Percentiles rank a stretch among this genome's conserved stretches.
Conservation (phyloP, 2,329 filamentous ascomycete genomes). For the Diaporthe australafricana region DNA sequence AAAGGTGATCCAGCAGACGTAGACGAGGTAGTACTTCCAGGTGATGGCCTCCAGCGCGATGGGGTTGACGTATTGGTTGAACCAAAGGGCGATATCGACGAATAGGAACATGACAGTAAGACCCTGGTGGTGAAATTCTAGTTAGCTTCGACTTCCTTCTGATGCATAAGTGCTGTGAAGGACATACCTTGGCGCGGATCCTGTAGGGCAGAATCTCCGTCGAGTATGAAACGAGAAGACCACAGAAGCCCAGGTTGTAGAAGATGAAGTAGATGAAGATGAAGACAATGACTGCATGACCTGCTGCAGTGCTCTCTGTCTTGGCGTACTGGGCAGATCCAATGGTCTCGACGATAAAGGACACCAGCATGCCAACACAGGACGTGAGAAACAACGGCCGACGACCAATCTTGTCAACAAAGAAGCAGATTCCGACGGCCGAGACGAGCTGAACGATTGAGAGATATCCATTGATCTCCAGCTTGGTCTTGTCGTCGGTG, state of each 20-base stretch:
- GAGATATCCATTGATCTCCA: slow-evolving; percentile 43
- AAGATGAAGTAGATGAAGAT: slow-evolving; percentile 44
- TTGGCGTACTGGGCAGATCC: slow-evolving; percentile 40
- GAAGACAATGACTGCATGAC: slow-evolving; percentile 43
- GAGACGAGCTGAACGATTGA: slow-evolving; percentile 42
- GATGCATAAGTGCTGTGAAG: fast-evolving
- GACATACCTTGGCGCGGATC: slow-evolving; percentile 44
- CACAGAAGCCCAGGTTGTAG: slow-evolving; percentile 44
- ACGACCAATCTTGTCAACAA: slow-evolving; percentile 43
- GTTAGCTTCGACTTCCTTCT: background rate
- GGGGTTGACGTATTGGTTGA: slow-evolving; percentile 53
- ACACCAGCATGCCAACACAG: slow-evolving; percentile 40
- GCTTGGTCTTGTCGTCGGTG: slow-evolving; percentile 46
- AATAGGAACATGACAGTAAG: slow-evolving; percentile 59
- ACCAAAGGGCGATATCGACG: slow-evolving; percentile 48
- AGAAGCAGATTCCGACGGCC: slow-evolving; percentile 41
- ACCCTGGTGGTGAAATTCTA: slow-evolving; percentile 38
- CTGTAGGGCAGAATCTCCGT: slow-evolving; percentile 45
- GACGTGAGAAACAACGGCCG: slow-evolving; percentile 43
- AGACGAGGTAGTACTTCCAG: slow-evolving; percentile 54
- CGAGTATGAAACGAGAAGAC: slow-evolving; percentile 43
- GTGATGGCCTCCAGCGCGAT: slow-evolving; percentile 49
- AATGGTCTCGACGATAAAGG: slow-evolving; percentile 43
- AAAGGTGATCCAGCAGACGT: slow-evolving; percentile 52
- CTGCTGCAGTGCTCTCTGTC: slow-evolving; percentile 42